Percentiles rank a stretch among this genome's conserved stretches.
Conservation (phyloP, 1,139 yeast genomes). For the Sugiyamaella sp. region DNA sequence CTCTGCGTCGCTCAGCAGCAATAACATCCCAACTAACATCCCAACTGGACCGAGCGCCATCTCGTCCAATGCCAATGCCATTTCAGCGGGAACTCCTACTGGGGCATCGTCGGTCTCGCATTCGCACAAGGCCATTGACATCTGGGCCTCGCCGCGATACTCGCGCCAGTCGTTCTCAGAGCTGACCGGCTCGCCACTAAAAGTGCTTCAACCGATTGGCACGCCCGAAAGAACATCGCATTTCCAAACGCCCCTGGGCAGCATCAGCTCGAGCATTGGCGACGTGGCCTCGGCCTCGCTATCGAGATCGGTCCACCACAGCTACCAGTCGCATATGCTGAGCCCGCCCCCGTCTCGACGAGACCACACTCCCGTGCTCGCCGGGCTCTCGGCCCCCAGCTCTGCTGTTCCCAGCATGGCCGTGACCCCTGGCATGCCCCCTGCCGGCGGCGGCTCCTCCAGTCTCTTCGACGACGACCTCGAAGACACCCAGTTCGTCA, state of each 20-base stretch:
- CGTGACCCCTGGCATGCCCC: background rate
- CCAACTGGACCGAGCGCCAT: background rate
- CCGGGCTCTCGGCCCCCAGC: background rate
- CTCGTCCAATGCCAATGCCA: background rate
- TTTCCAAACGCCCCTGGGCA: slow-evolving; percentile 6
- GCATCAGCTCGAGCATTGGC: slow-evolving; percentile 3
- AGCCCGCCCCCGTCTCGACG: slow-evolving; percentile 17
- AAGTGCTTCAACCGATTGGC: slow-evolving; percentile 25
- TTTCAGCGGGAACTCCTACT: slow-evolving; percentile 4
- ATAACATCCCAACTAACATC: background rate
- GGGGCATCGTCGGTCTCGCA: slow-evolving; percentile 11
- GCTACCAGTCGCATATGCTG: slow-evolving; percentile 7
- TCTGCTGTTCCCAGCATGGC: slow-evolving; percentile 1
- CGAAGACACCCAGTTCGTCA: slow-evolving; percentile 36
- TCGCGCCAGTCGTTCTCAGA: slow-evolving; percentile 23
- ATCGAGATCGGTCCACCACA: slow-evolving; percentile 10
- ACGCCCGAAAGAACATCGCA: slow-evolving; percentile 25
- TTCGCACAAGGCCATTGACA: slow-evolving; percentile 15
- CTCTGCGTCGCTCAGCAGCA: too few relatives aligned
- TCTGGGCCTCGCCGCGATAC: slow-evolving; percentile 21
- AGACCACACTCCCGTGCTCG: slow-evolving; percentile 10
- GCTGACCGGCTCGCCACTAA: slow-evolving; percentile 17
- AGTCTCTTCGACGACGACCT: slow-evolving; percentile 25
- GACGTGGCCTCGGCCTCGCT: slow-evolving; percentile 3
- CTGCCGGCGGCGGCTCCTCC: background rate